Base-by-base conservation (phyloP, 2,329 filamentous ascomycete genomes). In the Penicillium verrucosum region DNA sequence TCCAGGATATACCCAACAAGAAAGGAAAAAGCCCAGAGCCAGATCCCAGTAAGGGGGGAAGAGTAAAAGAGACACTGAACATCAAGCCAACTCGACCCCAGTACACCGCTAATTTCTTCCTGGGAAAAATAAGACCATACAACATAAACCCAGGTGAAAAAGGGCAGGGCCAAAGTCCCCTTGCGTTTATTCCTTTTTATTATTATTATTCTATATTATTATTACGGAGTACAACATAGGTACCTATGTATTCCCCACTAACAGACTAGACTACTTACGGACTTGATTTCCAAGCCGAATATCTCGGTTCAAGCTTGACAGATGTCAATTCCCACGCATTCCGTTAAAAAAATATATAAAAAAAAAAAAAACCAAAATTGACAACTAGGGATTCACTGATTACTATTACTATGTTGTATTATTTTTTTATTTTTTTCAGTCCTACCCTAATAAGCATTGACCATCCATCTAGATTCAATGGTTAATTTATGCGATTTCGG, bases 21-120 rank as follows among this genome's bases (percentile, higher is more conserved):
- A 48, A 36, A 5, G 30, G 34, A 11, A 43, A 43, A n/a, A 9
- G 40, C 45, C 36, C 18, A 54, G 34, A 54, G 40, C 25, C 47
- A 52, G 54, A 56, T 56, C 54, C 27, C 54, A 52, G 54, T 43
- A 56, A 56, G 54, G 54, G 37, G 29, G 29, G 29, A 40, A 40
- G 36, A 25, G 29, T 12, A 37, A 37, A 37, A 52, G 41, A 38
- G 42, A 40, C 40, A 14, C 40, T 16, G 16, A 32, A 51, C 21
- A 21, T 40, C 54, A 16, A 51, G 30, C 21, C 34, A 54, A 30
- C 43, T 54, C 43, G 27, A 36, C 40, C 27, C 36, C 51, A 46
- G 48, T 52, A 25, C 54, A 56, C 54, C 54, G 54, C 54, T 46
- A 46, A 46, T 52, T 56, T 36, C 44, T 11, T 48, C 32, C 47